Percentiles rank a stretch among this genome's conserved stretches.
phyloP scores from a whole-genome alignment of 2,329 filamentous ascomycete genomes.

The Aspergillus terreus region DNA sequence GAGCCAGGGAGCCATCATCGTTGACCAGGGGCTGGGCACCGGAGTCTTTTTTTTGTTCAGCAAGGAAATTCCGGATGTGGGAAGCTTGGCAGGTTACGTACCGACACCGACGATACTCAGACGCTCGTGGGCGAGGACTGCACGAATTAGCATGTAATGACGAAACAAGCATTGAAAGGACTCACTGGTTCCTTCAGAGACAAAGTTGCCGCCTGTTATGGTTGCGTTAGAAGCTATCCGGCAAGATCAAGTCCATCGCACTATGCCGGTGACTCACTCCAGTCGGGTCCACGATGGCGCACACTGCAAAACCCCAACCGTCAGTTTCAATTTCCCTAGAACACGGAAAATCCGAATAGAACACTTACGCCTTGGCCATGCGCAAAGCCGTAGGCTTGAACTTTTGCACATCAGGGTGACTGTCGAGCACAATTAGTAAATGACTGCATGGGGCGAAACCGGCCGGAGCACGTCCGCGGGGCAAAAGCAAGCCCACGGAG shows the following conservation, averaged over 20 bases:
- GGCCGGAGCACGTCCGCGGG: constrained; percentile 11
- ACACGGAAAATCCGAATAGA: background rate
- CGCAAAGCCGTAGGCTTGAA: constrained; percentile 94
- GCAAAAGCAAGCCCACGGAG: constrained; percentile 4
- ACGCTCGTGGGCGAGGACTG: constrained; percentile 94
- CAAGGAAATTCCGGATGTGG: constrained; percentile 1
- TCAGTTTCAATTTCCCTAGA: constrained; percentile 27
- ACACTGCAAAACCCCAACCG: constrained; percentile 55
- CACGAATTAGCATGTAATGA: constrained; percentile 21
- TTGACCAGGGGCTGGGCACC: constrained; percentile 95
- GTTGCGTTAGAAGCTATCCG: constrained; percentile 17
- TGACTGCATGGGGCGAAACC: constrained; percentile 1
- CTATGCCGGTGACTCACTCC: constrained; percentile 66
- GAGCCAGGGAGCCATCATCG: constrained; percentile 78
- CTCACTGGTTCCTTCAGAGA: constrained; percentile 87
- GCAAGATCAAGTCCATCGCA: constrained; percentile 7
- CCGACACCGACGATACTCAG: constrained; percentile 96
- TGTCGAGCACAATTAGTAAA: constrained; percentile 27
- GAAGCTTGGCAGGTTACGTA: constrained; percentile 43
- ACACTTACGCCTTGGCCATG: constrained; percentile 85
- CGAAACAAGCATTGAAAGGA: constrained; percentile 1
- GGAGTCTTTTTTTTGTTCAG: constrained; percentile 60
- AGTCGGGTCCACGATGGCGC: constrained; percentile 95
- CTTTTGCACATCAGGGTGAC: constrained; percentile 87
- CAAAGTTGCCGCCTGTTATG: constrained; percentile 74